Evolutionary conservation across 345 rosid genomes (phyloP).

Genomic region (Pseudoturritis turrita): DNA sequence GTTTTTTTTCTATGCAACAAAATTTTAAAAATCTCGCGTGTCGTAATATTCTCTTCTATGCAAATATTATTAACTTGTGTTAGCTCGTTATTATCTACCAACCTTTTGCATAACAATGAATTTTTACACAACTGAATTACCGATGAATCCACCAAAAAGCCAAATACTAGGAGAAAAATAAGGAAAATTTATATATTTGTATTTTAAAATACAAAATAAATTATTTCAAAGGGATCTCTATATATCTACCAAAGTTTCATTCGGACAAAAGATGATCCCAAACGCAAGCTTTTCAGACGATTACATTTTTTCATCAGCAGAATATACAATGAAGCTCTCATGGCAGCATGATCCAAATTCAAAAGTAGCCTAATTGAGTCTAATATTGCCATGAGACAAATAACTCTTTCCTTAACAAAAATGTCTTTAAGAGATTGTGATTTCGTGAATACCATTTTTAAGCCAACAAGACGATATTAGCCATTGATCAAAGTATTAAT

Average conservation of each 20-base stretch:
- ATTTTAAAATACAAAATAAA: not conserved
- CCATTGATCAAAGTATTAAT: not conserved
- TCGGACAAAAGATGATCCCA: slow-evolving; percentile 10
- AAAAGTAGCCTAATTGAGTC: slow-evolving; percentile 8
- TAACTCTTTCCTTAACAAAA: not conserved
- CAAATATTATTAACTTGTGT: too few relatives aligned
- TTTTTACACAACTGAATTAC: not conserved
- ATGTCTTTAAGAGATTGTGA: not conserved
- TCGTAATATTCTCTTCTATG: too few relatives aligned
- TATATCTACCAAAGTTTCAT: not conserved
- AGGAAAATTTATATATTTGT: not conserved
- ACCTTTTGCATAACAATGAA: not conserved
- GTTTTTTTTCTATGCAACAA: too few relatives aligned
- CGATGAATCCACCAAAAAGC: not conserved
- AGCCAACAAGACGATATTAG: not conserved
- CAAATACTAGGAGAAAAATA: not conserved
- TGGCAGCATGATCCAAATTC: slow-evolving; percentile 8
- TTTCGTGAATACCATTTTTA: not conserved
- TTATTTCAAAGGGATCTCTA: not conserved
- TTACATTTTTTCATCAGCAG: not conserved
- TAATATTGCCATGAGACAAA: slow-evolving; percentile 8
- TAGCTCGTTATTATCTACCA: not conserved
- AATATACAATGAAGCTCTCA: slow-evolving; percentile 20
- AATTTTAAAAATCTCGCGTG: too few relatives aligned
- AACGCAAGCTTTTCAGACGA: not conserved